Base-by-base conservation (phyloP, 2,329 filamentous ascomycete species). In the Fusarium sp. region DNA sequence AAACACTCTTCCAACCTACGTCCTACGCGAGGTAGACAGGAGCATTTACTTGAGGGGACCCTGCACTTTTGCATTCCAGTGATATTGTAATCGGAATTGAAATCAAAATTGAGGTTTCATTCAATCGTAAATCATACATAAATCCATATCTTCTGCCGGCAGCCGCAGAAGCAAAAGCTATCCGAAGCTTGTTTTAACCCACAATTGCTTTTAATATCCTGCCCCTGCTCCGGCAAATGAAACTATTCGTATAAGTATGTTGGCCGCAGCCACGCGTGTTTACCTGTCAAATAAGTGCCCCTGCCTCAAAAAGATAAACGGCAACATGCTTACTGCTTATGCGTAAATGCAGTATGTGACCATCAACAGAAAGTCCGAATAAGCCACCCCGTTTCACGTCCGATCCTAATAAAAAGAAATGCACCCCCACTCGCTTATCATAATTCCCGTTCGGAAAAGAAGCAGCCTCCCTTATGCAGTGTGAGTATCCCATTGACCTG, bases 281-380 rank as follows among this genome's bases (percentile, higher is more conserved):
- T 29, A 30, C 44, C 63, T 42, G 27, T 59, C 47, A 63, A 47
- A 44, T 47, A 52, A 59, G 32, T 29, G 27, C 46, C 52, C 63
- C 52, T 71, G 68, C 55, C 22, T 66, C 68, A 56, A 30, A 52
- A 69, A 52, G n/a, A 66, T 46, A 52, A 71, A 72, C 59, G 49
- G 29, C 50, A 63, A 69, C 60, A 30, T 51, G 54, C 69, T 56
- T 50, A 38, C 54, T 34, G 46, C 63, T 43, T 47, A 49, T 56
- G 32, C 40, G 60, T 38, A 38, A 18, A 38, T 38, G 34, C 34
- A 38, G 16, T 38, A 38, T 66, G 47, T 45, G 63, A 52, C 46
- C 42, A 52, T 43, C 24, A 29, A 29, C 51, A 38, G 43, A 40
- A 49, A 44, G 50, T 59, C 50, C 50, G 22, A 58, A 65, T 51